A percentile compares a stretch with the other conserved stretches of the same genome.
These are phyloP conservation scores for Kregervanrija delftensis DNA, from an alignment of 805 yeast genomes.

Conservation along the genomic window DNA sequence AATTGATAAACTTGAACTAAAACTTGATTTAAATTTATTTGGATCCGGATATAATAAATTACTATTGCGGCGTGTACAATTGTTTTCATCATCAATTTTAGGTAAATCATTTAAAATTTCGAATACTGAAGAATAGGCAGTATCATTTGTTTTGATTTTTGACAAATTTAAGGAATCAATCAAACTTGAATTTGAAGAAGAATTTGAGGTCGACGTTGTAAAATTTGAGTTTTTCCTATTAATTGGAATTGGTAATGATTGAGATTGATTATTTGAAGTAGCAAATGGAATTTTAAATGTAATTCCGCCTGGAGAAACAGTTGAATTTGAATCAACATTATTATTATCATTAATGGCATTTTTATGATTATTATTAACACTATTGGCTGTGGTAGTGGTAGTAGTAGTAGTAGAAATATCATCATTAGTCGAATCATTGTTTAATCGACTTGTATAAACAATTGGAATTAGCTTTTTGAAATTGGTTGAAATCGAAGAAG, in stretches of 20 bases:
- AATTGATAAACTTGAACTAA: no score
- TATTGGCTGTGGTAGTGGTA: neutral
- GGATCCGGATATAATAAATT: no score
- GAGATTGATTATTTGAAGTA: slow-evolving; percentile 4
- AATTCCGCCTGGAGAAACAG: slow-evolving; percentile 14
- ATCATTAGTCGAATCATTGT: slow-evolving; percentile 6
- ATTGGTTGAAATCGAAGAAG: slow-evolving; percentile 21
- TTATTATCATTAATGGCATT: neutral
- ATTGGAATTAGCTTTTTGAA: slow-evolving; percentile 21
- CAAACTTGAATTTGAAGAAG: slow-evolving; percentile 3
- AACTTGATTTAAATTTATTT: no score
- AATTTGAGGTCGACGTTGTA: slow-evolving; percentile 8
- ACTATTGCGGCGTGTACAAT: no score
- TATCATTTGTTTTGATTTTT: slow-evolving; percentile 17
- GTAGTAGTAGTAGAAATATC: neutral
- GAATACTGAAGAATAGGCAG: slow-evolving; percentile 14
- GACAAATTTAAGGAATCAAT: slow-evolving; percentile 10
- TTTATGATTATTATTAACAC: neutral
- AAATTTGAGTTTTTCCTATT: slow-evolving; percentile 7
- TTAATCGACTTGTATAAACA: slow-evolving; percentile 16
- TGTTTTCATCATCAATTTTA: slow-evolving; percentile 12
- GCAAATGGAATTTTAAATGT: slow-evolving; percentile 19
- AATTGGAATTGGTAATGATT: neutral
- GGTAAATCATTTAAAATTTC: slow-evolving; percentile 23
- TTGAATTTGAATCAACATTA: neutral